Percentiles rank a stretch among this genome's conserved stretches.
These are phyloP conservation scores for Neonectria magnoliae DNA, from an alignment of 2,329 filamentous ascomycete genomes.

Conservation along the genomic window DNA sequence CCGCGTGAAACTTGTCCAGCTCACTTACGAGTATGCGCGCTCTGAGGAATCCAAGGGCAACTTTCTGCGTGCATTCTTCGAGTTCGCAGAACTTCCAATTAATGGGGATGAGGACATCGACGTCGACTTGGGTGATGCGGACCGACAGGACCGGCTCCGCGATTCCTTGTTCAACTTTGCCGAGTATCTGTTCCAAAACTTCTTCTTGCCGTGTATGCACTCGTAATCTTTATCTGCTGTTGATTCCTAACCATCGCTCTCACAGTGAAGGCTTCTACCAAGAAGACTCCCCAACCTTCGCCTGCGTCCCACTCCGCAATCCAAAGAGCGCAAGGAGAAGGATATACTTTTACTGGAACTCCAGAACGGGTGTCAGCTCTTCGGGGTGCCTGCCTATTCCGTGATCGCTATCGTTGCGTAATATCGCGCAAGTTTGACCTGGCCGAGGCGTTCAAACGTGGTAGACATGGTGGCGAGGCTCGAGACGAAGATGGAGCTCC, in stretches of 20 bases:
- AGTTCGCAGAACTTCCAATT: not conserved
- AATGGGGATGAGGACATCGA: not conserved
- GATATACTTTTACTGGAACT: constrained; percentile 13
- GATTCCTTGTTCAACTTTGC: not conserved
- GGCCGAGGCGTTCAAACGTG: constrained; percentile 7
- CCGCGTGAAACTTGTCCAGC: not conserved
- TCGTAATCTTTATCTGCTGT: not conserved
- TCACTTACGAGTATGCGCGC: not conserved
- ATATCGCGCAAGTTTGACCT: constrained; percentile 20
- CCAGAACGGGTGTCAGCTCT: constrained; percentile 16
- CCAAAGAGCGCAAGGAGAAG: constrained; percentile 4
- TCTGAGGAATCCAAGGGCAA: not conserved
- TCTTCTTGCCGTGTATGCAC: not conserved
- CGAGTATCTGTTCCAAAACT: not conserved
- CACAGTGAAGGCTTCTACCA: not conserved
- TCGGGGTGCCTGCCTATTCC: constrained; percentile 15
- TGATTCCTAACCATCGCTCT: not conserved
- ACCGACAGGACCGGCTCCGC: not conserved
- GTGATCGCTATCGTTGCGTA: constrained; percentile 23
- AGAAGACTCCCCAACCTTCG: not conserved
- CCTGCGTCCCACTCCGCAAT: constrained; percentile 16
- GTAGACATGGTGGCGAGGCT: not conserved
- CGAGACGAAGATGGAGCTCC: constrained; percentile 7
- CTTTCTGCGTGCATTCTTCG: not conserved
- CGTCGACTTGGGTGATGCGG: not conserved